Evolutionary conservation across 768 basidiomycete genomes (phyloP), one percentile per base, ranked within the genome.

Genomic region (Kwoniella sp.): DNA sequence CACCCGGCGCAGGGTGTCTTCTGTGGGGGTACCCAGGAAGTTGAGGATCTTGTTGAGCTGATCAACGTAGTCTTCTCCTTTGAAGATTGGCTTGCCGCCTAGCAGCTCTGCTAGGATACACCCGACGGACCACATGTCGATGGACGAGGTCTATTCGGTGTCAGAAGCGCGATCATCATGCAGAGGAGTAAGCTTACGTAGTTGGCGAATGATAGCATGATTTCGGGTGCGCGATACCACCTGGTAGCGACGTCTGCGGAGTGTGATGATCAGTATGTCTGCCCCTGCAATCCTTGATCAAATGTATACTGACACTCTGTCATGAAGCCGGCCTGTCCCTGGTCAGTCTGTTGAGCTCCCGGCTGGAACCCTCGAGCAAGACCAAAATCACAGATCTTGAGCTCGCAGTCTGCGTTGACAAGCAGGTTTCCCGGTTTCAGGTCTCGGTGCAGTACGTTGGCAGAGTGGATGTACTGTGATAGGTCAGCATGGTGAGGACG

Each of bases 221-320:
- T 99, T 77, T 99, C 95, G 0, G 95, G 93, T 19, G 93, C 93
- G 29, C 93, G 80, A 73, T 99, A 99, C 93, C 93, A 98, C 50
- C 93, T 81, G 7, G 93, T 99, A n/a, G 93, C 93, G 27, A 98
- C 76, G 37, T 75, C 73, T 71, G 22, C 12, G 17, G 10, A 8
- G n/a, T n/a, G n/a, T n/a, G n/a, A n/a, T n/a, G n/a, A n/a, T n/a
- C n/a, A n/a, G n/a, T n/a, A n/a, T n/a, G n/a, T n/a, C n/a, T n/a
- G n/a, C n/a, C n/a, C 12, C 8, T n/a, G 12, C n/a, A n/a, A n/a
- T n/a, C n/a, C n/a, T n/a, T n/a, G n/a, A n/a, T n/a, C n/a, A n/a
- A n/a, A n/a, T 19, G 38, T 3, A 33, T 25, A 54, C 71, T 60
- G 87, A 73, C 93, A 98, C 77, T 98, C 95, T 0, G 95, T 98